phyloP scores from a whole-genome alignment of 441 rosid genomes.

The Populus trichocarpa region DNA sequence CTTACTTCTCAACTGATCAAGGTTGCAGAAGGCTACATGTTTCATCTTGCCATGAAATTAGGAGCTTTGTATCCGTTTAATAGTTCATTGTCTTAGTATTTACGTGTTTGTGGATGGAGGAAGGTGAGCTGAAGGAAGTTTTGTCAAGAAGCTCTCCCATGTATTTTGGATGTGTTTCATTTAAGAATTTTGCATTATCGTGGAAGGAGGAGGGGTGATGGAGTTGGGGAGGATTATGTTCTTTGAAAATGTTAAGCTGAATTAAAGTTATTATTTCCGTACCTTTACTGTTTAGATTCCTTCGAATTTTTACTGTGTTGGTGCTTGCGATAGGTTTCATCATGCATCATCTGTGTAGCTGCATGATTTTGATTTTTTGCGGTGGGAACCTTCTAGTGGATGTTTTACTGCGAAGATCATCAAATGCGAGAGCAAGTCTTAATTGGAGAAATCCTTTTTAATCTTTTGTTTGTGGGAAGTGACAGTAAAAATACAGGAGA shows the following conservation, averaged over 20 bases:
- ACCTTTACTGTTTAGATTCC: neutral
- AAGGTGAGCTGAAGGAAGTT: neutral
- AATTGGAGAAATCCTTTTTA: neutral
- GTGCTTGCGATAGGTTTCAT: neutral
- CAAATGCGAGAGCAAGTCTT: neutral
- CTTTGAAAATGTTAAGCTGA: conserved; percentile 7
- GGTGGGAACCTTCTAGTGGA: neutral
- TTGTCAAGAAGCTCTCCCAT: neutral
- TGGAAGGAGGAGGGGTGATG: neutral
- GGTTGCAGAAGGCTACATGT: neutral
- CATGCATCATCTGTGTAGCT: neutral
- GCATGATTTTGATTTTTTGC: neutral
- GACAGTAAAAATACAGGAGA: too few species aligned
- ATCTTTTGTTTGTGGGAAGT: neutral
- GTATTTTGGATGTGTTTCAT: conserved; percentile 1
- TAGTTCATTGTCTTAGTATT: neutral
- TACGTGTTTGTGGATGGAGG: neutral
- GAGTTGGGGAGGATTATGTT: neutral
- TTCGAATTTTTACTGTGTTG: neutral
- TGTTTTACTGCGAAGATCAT: neutral
- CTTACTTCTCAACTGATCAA: neutral
- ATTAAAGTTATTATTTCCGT: neutral
- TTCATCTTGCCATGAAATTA: conserved; percentile 13
- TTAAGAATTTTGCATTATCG: neutral
- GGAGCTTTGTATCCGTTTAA: neutral